Base-by-base conservation (phyloP, 192 early-diverging fungal species). In the Coemansia sp. region DNA sequence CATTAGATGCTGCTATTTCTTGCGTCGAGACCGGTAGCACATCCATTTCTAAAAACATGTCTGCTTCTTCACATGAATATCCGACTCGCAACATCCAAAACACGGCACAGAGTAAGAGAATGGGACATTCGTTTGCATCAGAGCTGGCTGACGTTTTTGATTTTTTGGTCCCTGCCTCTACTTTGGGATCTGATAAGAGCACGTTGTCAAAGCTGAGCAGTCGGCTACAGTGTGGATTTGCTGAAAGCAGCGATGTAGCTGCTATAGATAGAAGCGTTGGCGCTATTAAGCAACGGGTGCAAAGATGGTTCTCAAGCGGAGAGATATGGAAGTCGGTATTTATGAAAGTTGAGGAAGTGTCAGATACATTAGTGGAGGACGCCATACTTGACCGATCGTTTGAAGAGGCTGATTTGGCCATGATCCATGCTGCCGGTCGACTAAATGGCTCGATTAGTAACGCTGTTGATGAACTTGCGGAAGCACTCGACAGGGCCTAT, bases 401-500 rank as follows among this genome's bases (percentile, higher is more conserved):
- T 53, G 79, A 81, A 55, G 70, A 75, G 22, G 73, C 74, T 1
- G 79, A 81, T 7, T 61, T 81, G 4, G 79, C 67, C 9, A 81
- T 81, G 79, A 38, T 76, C 20, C 79, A 81, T 19, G 79, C 79
- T 0, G 55, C 79, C 11, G 79, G 79, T 32, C 73, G 79, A 6
- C 70, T 81, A 9, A 75, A 76, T 51, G 79, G 67, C 39, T 65
- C 73, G 7, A 46, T 70, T 13, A 64, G 59, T 9, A 14, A 54
- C 8, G 16, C 68, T 4, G 67, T 70, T 4, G 49, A 7, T 11
- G 67, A 73, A 10, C 50, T 76, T 5, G 74, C 67, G 5, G 50
- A 32, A 44, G 70, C 58, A 14, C 39, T 72, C 5, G 62, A 61
- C 16, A 19, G 46, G 20, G 16, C 64, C 16, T 41, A 17, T 22